Conservation (phyloP, 2,329 filamentous ascomycete genomes). For the Magnaporthales sp. region DNA sequence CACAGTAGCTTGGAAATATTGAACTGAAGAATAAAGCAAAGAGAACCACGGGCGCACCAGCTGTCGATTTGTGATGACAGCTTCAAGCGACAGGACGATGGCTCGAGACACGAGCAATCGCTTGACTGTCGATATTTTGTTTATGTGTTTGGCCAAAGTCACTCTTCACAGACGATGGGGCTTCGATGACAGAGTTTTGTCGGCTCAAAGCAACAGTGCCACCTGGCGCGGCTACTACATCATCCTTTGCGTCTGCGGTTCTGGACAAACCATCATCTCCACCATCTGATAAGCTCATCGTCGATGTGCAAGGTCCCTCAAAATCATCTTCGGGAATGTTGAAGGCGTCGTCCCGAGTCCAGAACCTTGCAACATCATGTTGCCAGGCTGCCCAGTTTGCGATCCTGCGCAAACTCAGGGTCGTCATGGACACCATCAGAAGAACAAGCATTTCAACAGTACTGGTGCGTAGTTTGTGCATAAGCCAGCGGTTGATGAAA, state of each 20-base stretch:
- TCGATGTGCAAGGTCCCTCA: slow-evolving; percentile 4
- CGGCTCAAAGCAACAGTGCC: not conserved
- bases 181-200: not conserved
- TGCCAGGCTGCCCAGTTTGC: slow-evolving; percentile 30
- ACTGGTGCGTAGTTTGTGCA: slow-evolving; percentile 39
- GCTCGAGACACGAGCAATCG: not conserved
- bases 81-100: not conserved
- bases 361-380: slow-evolving; percentile 29
- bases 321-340: not conserved
- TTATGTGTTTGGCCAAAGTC: not conserved
- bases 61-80: not conserved
- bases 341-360: slow-evolving; percentile 25
- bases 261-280: not conserved
- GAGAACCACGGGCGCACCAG: not conserved
- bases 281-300: not conserved
- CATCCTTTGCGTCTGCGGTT: not conserved
- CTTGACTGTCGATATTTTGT: not conserved
- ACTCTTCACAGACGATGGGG: not conserved
- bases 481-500: slow-evolving; percentile 43
- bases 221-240: not conserved
- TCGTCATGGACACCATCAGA: slow-evolving; percentile 19
- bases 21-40: not conserved
- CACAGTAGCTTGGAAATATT: not conserved
- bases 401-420: slow-evolving; percentile 17
- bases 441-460: slow-evolving; percentile 36